Base-by-base conservation (phyloP, 2,329 filamentous ascomycete genomes). In the Pleurostoma richardsiae region DNA sequence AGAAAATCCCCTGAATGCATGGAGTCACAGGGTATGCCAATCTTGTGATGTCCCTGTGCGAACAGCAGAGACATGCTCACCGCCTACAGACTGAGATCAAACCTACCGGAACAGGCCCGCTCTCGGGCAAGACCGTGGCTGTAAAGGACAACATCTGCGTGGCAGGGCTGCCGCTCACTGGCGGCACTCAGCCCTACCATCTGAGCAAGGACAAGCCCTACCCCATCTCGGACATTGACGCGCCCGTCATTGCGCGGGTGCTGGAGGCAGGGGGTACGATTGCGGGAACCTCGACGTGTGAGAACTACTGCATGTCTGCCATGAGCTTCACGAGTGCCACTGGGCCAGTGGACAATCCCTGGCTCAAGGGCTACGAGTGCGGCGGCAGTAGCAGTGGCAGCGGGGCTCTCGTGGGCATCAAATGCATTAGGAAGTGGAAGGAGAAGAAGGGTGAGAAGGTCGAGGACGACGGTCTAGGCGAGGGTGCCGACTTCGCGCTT, bases 401-500 rank as follows among this genome's bases (percentile, higher is more conserved):
- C 6, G 62, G 63, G 2, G 59, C 57, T 10, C 58, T 67, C 3
- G 52, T 64, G 6, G 54, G 55, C 5, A 51, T 66, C 29, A 50
- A 48, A 10, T 29, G 10, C 4, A 43, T 50, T 2, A 39, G 29
- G 49, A 53, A n/a, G 44, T 50, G 10, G 52, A 49, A 8, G 29
- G 36, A 33, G 19, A 53, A 49, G 43, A 50, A 47, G 4, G 48
- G 47, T 33, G 41, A 49, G 7, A 31, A 42, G 28, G 6, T 42
- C 3, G 27, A 36, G 29, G 39, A 28, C 29, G 28, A 41, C 3
- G 30, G 27, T 10, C 45, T 52, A 3, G 63, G 63, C 19, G 55
- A 63, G 29, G 57, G 56, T 28, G 55, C 58, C 2, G 63, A 65
- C 29, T 47, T 69, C 4, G 66, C 66, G 4, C 60, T 67, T 29